phyloP scores from a whole-genome alignment of 352 stramenopile genomes.

The Pythium utonaiense region DNA sequence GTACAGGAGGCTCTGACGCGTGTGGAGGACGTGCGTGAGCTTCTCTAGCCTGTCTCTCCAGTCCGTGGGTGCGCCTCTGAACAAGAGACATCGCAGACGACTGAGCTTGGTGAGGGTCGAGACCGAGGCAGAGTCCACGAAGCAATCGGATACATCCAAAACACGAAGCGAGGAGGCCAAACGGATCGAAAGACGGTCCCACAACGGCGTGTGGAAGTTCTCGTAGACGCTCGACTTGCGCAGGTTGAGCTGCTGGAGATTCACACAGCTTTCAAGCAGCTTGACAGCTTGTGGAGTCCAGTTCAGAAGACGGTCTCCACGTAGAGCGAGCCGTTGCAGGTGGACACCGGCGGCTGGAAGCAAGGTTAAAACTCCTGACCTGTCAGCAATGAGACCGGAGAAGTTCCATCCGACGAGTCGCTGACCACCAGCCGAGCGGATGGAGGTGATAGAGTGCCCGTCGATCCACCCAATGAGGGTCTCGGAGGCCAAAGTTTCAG shows the following conservation, averaged over 20 bases:
- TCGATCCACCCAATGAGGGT: background rate
- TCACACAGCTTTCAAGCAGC: background rate
- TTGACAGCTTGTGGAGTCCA: background rate
- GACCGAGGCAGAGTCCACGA: background rate
- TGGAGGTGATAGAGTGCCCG: background rate
- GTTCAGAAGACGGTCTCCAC: background rate
- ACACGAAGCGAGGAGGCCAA: background rate
- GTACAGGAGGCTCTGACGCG: background rate
- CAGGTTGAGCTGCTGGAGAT: background rate
- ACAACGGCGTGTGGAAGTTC: background rate
- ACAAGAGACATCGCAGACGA: background rate
- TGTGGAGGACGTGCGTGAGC: background rate
- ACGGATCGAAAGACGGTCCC: background rate
- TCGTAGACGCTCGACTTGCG: background rate
- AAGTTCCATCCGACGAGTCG: background rate
- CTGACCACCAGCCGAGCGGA: background rate
- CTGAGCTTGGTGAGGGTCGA: background rate
- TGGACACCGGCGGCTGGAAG: background rate
- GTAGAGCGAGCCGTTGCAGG: background rate
- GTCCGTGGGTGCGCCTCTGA: background rate
- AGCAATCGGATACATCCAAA: background rate
- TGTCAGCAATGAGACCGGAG: background rate
- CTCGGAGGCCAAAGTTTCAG: too few relatives aligned
- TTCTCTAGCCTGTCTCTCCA: background rate
- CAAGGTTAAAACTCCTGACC: background rate